These are phyloP conservation scores for Trametes maxima DNA, from an alignment of 768 basidiomycete species.

Conservation along the genomic window DNA sequence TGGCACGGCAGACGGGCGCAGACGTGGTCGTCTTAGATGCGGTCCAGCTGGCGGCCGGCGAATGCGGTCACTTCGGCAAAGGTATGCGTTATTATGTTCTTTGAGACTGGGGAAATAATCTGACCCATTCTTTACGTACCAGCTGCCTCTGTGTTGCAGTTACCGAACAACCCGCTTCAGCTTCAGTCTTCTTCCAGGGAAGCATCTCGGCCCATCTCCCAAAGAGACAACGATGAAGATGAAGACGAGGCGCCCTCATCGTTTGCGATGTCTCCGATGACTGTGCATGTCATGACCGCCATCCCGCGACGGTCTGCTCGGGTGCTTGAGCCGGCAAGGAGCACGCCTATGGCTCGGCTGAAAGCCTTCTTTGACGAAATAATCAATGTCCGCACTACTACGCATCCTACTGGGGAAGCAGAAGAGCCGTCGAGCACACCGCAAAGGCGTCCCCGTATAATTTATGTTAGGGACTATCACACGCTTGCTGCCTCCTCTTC, in stretches of 20 bases:
- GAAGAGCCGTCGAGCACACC: conserved; percentile 26
- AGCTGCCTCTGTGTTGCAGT: conserved; percentile 72
- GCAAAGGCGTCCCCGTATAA: conserved; percentile 59
- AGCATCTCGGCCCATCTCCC: conserved; percentile 33
- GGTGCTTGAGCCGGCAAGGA: conserved; percentile 28
- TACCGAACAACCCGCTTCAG: conserved; percentile 79
- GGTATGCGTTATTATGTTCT: conserved; percentile 42
- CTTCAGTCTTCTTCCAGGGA: conserved; percentile 40
- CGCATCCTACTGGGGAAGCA: conserved; percentile 28
- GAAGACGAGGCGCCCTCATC: conserved; percentile 49
- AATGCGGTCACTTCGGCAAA: conserved; percentile 83
- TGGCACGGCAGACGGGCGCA: conserved; percentile 71
- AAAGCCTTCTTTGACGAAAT: conserved; percentile 78
- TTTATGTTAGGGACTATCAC: conserved; percentile 83
- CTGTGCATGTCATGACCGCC: conserved; percentile 47
- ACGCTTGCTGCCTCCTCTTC: conserved; percentile 72
- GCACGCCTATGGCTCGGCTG: conserved; percentile 44
- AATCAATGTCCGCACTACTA: conserved; percentile 55
- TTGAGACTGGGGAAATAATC: background rate
- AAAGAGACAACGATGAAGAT: conserved; percentile 43
- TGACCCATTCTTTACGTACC: background rate
- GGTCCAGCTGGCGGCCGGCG: conserved; percentile 84
- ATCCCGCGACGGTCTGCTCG: conserved; percentile 21
- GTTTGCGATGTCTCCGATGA: conserved; percentile 46
- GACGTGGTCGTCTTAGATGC: conserved; percentile 87